Evolutionary conservation across 2,329 filamentous ascomycete species (phyloP).

Genomic region (Trichoderma afroharzianum): DNA sequence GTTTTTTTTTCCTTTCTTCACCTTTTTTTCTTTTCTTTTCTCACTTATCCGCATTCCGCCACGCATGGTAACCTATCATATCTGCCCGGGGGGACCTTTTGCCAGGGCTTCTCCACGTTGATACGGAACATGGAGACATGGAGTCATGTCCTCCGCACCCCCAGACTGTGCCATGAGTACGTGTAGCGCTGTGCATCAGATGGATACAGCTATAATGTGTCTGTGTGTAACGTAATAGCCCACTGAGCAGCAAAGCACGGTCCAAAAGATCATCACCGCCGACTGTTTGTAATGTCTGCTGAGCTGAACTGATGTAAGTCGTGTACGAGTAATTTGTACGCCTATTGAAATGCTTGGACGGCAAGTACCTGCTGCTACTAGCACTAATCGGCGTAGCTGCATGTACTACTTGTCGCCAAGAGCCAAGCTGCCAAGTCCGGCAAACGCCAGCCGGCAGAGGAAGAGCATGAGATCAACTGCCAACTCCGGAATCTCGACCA

Average conservation of each 20-base stretch:
- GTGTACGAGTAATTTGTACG: neutral
- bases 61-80: neutral
- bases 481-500: neutral
- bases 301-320: neutral
- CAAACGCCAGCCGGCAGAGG: neutral
- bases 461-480: constrained; percentile 13
- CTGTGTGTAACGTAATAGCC: neutral
- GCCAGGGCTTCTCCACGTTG: neutral
- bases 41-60: neutral
- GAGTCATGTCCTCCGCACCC: neutral
- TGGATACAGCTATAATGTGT: neutral
- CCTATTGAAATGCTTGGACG: neutral
- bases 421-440: constrained; percentile 1
- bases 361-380: neutral
- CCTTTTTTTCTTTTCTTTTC: neutral
- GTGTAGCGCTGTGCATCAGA: neutral
- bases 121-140: neutral
- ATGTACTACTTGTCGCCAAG: neutral
- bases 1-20: neutral
- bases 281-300: neutral
- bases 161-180: neutral
- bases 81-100: neutral
- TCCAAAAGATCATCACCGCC: neutral
- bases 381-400: neutral
- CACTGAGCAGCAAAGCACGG: neutral